A percentile compares a stretch with the other conserved stretches of the same genome.
Conservation (phyloP, 306 rosid species). For the Pachyrhizus erosus region DNA sequence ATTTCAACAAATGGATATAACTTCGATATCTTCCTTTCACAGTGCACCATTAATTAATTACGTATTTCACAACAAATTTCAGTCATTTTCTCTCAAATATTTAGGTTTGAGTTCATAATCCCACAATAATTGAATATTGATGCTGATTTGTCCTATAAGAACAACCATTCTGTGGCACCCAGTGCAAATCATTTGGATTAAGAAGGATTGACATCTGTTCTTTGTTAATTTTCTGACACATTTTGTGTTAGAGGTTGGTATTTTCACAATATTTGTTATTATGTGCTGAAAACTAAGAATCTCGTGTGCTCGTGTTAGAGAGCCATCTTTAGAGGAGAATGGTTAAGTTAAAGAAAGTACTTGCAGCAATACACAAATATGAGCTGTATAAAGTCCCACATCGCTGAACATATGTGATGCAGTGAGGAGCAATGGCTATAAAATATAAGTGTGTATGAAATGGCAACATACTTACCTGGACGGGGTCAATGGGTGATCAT, state of each 20-base stretch:
- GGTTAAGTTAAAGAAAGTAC: too few species aligned
- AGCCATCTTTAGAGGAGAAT: too few species aligned
- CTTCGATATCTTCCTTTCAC: too few species aligned
- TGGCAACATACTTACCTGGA: conserved; percentile 57
- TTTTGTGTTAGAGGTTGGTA: too few species aligned
- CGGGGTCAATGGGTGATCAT: conserved; percentile 68
- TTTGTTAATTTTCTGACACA: too few species aligned
- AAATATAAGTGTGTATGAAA: not conserved
- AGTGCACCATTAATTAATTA: too few species aligned
- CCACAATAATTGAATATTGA: not conserved
- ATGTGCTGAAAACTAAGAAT: too few species aligned
- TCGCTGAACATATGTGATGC: not conserved
- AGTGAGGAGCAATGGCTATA: not conserved
- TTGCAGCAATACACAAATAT: too few species aligned
- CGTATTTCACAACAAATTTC: not conserved
- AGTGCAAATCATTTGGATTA: not conserved
- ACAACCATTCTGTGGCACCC: not conserved
- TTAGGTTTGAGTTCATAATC: not conserved
- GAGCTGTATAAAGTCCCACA: not conserved
- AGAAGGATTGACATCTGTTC: too few species aligned
- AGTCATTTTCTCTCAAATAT: not conserved
- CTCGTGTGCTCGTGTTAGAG: too few species aligned
- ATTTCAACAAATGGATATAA: not conserved
- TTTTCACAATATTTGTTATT: not conserved
- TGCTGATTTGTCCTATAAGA: not conserved